Evolutionary conservation across 257 asterid genomes (phyloP).

Genomic region (Dorcoceras hygrometricum): DNA sequence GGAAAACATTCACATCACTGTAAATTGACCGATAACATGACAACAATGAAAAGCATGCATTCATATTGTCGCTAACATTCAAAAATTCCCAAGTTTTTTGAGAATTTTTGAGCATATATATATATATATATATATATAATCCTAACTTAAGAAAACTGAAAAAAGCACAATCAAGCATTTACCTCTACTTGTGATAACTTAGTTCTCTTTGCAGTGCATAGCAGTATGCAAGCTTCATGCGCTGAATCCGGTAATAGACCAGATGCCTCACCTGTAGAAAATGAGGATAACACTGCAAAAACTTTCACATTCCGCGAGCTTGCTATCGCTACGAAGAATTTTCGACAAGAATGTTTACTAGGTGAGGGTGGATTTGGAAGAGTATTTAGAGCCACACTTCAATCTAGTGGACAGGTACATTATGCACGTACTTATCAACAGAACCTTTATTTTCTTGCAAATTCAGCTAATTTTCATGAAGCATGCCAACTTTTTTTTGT

Average conservation of each 20-base stretch:
- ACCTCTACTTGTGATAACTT: background rate
- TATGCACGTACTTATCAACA: background rate
- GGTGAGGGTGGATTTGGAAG: constrained; percentile 87
- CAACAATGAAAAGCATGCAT: too few species aligned
- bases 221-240: constrained; percentile 21
- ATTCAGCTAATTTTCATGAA: background rate
- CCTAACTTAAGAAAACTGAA: background rate
- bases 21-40: too few species aligned
- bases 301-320: constrained; percentile 88
- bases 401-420: constrained; percentile 59
- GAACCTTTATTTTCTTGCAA: background rate
- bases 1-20: too few species aligned
- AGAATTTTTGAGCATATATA: background rate
- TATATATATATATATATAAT: too few species aligned
- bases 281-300: constrained; percentile 36
- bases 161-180: background rate
- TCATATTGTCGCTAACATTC: too few species aligned
- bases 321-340: constrained; percentile 87
- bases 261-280: constrained; percentile 26
- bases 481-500: background rate
- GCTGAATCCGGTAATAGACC: constrained; percentile 24
- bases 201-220: constrained; percentile 21
- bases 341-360: constrained; percentile 63
- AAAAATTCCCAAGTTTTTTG: too few species aligned
- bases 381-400: constrained; percentile 66